phyloP scores from a whole-genome alignment of 352 stramenopile species.

The Albugo laibachii region DNA sequence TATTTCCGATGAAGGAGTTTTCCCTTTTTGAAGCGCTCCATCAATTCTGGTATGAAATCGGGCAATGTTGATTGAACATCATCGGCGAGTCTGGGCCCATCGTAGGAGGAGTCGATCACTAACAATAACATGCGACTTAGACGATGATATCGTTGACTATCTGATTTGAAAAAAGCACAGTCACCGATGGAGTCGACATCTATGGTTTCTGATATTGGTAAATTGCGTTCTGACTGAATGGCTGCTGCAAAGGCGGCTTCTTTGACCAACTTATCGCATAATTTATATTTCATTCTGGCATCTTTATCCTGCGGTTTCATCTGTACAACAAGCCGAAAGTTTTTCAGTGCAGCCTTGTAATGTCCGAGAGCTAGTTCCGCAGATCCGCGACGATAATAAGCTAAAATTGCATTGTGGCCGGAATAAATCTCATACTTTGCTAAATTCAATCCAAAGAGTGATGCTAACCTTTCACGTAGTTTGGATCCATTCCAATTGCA shows the following conservation, averaged over 20 bases:
- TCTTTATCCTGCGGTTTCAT: conserved; percentile 90
- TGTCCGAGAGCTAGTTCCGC: conserved; percentile 92
- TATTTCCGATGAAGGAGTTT: conserved; percentile 97
- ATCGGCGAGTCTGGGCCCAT: conserved; percentile 46
- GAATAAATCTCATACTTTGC: background rate
- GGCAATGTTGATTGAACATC: conserved; percentile 29
- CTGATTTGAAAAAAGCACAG: background rate
- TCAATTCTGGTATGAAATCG: conserved; percentile 82
- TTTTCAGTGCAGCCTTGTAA: conserved; percentile 93
- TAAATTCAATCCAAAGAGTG: background rate
- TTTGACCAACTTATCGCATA: conserved; percentile 94
- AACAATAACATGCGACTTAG: background rate
- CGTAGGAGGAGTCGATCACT: conserved; percentile 68
- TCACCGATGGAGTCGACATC: conserved; percentile 66
- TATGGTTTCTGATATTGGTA: conserved; percentile 84
- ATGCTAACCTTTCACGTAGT: conserved; percentile 86
- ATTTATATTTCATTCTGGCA: conserved; percentile 84
- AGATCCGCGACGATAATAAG: conserved; percentile 95
- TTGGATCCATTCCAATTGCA: conserved; percentile 85
- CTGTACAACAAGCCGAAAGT: conserved; percentile 92
- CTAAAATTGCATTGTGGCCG: conserved; percentile 5
- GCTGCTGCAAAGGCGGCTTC: conserved; percentile 90
- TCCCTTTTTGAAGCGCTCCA: conserved; percentile 92
- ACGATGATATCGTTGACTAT: background rate
- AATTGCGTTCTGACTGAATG: conserved; percentile 90